Percentiles rank a stretch among this genome's conserved stretches.
phyloP scores from a whole-genome alignment of 768 basidiomycete genomes.

The Tulasnella sp. region DNA sequence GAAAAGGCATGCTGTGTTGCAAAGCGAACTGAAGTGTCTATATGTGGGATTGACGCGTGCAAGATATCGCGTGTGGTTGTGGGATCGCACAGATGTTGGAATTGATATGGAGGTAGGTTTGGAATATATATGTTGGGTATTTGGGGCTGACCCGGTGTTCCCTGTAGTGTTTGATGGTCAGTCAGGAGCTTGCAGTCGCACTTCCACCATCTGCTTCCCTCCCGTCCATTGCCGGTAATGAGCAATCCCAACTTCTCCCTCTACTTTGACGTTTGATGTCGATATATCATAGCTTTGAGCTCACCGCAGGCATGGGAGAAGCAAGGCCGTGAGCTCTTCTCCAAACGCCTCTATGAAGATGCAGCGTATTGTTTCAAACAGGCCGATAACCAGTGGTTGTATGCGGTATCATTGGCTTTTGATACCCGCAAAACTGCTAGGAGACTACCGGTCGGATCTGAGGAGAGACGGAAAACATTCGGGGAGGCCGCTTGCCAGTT shows the following conservation, averaged over 20 bases:
- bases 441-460: not conserved
- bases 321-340: slow-evolving; percentile 10
- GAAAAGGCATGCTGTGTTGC: not conserved
- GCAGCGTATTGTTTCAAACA: slow-evolving; percentile 15
- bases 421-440: not conserved
- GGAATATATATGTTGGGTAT: not conserved
- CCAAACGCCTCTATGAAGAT: slow-evolving; percentile 9
- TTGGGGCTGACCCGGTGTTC: too few relatives aligned
- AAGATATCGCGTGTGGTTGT: slow-evolving; percentile 14
- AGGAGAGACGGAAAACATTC: not conserved
- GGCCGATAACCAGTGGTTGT: not conserved
- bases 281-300: not conserved
- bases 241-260: not conserved
- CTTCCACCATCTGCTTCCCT: not conserved
- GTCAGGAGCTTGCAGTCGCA: not conserved
- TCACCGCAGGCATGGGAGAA: slow-evolving; percentile 2
- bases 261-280: not conserved
- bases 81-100: slow-evolving; percentile 2
- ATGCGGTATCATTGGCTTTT: not conserved
- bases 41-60: slow-evolving; percentile 17
- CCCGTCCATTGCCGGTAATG: not conserved
- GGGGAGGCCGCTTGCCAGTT: not conserved
- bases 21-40: slow-evolving; percentile 12
- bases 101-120: slow-evolving; percentile 1
- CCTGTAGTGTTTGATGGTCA: not conserved